Base-by-base conservation (phyloP, 1,139 yeast genomes). In the Magnusiomyces ingens region DNA sequence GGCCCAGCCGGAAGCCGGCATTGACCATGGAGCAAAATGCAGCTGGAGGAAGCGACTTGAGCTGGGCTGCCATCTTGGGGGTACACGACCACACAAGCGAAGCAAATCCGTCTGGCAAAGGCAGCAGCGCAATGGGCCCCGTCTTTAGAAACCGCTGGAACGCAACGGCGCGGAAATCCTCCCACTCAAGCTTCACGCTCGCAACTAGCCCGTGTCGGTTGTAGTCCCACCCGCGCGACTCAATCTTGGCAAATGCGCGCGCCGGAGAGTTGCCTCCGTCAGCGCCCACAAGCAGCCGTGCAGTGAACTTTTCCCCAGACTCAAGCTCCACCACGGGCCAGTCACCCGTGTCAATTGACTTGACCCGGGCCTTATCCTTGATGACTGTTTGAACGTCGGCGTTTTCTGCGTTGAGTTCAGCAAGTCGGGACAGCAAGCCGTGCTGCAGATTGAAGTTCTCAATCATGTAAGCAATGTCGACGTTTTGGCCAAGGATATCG, bases 181-280 rank as follows among this genome's bases (percentile, higher is more conserved):
- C 87, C 64, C 80, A 81, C 61, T 84, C 88, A 50, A 87, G 72
- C 58, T 84, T 81, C 61, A 93, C 70, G 1, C 96, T 86, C 0
- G 95, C 97, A 1, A 93, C 99, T 15, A 90, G 84, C 1, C 98
- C 99, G 71, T 84, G 88, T 50, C 90, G 78, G 61, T 85, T 76
- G 68, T 93, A 93, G 55, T 79, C 80, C 99, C 99, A 94, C 6
- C 99, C 99, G 50, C 96, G 77, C 5, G 95, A 81, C 64, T 83
- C 83, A 54, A 94, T 89, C 1, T 80, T 82, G 0, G 97, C 85
- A 65, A 79, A 91, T 59, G 79, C 76, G 48, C 98, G 78, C 2
- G 87, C 99, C 0, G 97, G 97, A 0, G 98, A 90, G 68, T 91
- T 89, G 67, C 83, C 89, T 0, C 99, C 99, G 67, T 93, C 99